A percentile compares a stretch with the other conserved stretches of the same genome.
Evolutionary conservation across 495 filamentous ascomycete species (phyloP).

Genomic region (Elasticomyces elasticus): DNA sequence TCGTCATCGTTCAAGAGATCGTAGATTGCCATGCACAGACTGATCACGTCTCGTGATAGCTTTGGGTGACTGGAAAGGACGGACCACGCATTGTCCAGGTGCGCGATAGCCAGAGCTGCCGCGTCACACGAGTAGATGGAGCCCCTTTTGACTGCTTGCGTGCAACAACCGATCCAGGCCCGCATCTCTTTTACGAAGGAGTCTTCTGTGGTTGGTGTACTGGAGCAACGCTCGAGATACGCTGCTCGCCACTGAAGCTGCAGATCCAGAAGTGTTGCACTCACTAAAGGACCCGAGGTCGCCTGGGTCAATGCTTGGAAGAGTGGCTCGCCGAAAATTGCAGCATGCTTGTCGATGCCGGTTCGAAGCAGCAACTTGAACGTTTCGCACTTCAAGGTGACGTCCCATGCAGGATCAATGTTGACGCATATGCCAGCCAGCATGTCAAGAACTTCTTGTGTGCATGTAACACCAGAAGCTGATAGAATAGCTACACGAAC

Average conservation of each 20-base stretch:
- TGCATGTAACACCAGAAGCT: neutral
- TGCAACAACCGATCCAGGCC: neutral
- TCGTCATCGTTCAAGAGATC: slow-evolving; percentile 79
- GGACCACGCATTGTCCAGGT: neutral
- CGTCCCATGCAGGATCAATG: neutral
- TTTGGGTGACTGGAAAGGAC: neutral
- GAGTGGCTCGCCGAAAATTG: neutral
- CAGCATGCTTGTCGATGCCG: neutral
- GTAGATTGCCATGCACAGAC: slow-evolving; percentile 44
- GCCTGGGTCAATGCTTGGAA: too few relatives aligned
- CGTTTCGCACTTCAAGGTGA: neutral
- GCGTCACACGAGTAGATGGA: slow-evolving; percentile 5
- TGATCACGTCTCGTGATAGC: neutral
- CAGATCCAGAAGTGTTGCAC: slow-evolving; percentile 3
- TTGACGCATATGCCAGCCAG: neutral
- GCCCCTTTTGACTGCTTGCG: neutral
- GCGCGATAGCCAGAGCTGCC: slow-evolving; percentile 8
- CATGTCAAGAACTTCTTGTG: neutral
- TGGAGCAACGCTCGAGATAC: neutral
- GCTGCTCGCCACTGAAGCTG: slow-evolving; percentile 4
- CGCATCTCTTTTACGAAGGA: neutral
- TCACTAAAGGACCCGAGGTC: too few relatives aligned
- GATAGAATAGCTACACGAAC: too few relatives aligned
- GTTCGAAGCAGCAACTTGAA: neutral
- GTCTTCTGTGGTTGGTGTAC: neutral